Conservation (phyloP, 192 early-diverging fungal genomes). For the Dispira parvispora region DNA sequence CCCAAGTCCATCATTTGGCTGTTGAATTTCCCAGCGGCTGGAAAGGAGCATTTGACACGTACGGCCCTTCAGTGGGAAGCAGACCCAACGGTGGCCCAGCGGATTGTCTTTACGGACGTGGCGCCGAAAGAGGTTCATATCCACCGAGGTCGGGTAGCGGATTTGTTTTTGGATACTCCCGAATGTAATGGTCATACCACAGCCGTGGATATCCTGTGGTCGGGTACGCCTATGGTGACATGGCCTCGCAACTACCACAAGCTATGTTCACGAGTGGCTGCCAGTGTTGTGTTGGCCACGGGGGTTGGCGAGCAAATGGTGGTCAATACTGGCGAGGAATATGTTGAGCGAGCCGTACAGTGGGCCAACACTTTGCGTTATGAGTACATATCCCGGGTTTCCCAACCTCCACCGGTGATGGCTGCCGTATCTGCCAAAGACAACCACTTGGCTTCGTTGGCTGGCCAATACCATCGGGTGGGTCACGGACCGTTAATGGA, state of each 20-base stretch:
- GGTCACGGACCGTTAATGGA: slow-evolving; percentile 35
- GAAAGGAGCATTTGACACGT: slow-evolving; percentile 54
- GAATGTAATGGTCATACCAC: slow-evolving; percentile 96
- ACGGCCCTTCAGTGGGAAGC: slow-evolving; percentile 62
- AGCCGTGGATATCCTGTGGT: slow-evolving; percentile 87
- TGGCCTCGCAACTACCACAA: slow-evolving; percentile 78
- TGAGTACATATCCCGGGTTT: slow-evolving; percentile 22
- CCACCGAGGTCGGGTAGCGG: slow-evolving; percentile 78
- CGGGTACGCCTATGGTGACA: slow-evolving; percentile 82
- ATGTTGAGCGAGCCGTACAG: slow-evolving; percentile 46
- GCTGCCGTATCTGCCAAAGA: background rate
- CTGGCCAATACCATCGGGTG: slow-evolving; percentile 18
- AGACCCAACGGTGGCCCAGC: slow-evolving; percentile 41
- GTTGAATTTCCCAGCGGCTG: slow-evolving; percentile 77
- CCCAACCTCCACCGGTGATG: background rate
- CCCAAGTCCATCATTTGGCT: slow-evolving; percentile 81
- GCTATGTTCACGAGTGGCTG: slow-evolving; percentile 80
- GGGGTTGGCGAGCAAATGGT: slow-evolving; percentile 54
- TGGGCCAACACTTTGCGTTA: slow-evolving; percentile 32
- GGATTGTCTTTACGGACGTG: slow-evolving; percentile 74
- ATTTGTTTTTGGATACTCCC: slow-evolving; percentile 86
- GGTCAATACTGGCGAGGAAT: slow-evolving; percentile 38
- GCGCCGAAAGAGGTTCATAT: slow-evolving; percentile 80
- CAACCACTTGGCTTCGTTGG: slow-evolving; percentile 6
- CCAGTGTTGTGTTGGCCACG: slow-evolving; percentile 68